Evolutionary conservation across 1,284 basidiomycete species (phyloP), one percentile per base, ranked within the genome.

Genomic region (Xerocomus minutiporus): DNA sequence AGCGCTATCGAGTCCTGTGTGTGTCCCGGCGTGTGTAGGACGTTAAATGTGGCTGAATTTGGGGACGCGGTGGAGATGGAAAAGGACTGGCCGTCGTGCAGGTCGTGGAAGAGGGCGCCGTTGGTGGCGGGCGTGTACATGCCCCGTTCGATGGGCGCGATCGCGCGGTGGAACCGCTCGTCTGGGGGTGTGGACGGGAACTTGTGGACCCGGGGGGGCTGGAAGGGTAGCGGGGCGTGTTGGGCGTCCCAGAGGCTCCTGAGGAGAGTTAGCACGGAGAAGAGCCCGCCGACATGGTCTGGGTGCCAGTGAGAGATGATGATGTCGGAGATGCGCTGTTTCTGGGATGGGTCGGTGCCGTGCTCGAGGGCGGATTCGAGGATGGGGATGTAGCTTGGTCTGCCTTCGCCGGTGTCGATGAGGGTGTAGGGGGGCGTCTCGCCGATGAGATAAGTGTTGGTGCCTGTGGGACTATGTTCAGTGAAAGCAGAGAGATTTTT

Each of bases 371-470:
- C 83, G 41, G 77, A 68, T 62, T 85, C 73, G 52, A 97, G 80
- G 53, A 84, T 48, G 35, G 86, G 76, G 40, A 86, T 76, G 64
- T 94, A 96, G 35, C 75, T 76, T 0, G 79, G 75, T n/a, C 72
- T 73, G 0, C 88, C 91, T 67, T 94, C 85, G n/a, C 88, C 93
- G 1, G 93, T 89, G 71, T 98, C 95, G 59, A 98, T 73, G 25
- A 98, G 84, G 47, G 89, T 81, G 63, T 82, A 92, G 4, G 81
- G 90, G 59, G 80, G 83, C 53, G 72, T 71, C 57, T 70, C 75
- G 32, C 89, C 88, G 45, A 97, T 68, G 55, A 98, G 77, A 67
- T 97, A 98, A 1, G 93, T 96, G 67, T 97, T 97, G 1, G 95
- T 98, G 17, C 93, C 93, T 84, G 20, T 3, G 23, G 3, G 17